Evolutionary conservation across 2,329 filamentous ascomycete species (phyloP).

Genomic region (Aspergillus persii): DNA sequence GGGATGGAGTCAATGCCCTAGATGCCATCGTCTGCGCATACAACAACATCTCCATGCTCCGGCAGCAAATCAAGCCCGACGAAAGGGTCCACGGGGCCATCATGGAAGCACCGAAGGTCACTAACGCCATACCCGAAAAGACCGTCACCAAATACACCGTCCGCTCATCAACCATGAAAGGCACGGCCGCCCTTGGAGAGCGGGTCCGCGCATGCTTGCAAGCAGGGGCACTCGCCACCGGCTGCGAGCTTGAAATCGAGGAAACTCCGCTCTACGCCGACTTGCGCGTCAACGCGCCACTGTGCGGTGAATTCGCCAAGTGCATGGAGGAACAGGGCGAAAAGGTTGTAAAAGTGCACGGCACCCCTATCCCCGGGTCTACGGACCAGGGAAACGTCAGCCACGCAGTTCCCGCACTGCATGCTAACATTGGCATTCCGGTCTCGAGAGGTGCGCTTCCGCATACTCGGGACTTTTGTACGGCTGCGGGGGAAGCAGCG

Average conservation of each 20-base stretch:
- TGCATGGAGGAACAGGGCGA: neutral
- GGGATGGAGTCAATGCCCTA: conserved; percentile 56
- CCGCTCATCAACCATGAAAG: neutral
- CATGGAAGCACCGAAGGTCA: conserved; percentile 51
- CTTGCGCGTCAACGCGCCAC: neutral
- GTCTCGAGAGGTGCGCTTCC: neutral
- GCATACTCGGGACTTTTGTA: neutral
- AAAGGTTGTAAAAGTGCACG: neutral
- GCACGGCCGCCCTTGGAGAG: neutral
- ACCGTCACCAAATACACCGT: neutral
- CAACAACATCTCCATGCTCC: conserved; percentile 46
- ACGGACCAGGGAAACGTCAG: neutral
- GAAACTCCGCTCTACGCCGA: neutral
- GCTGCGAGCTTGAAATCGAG: neutral
- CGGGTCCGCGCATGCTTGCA: neutral
- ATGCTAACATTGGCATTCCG: neutral
- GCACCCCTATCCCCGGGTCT: neutral
- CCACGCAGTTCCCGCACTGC: neutral
- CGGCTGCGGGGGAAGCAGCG: neutral
- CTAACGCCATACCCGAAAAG: neutral
- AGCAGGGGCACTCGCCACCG: neutral
- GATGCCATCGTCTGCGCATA: conserved; percentile 51
- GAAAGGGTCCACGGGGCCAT: conserved; percentile 52
- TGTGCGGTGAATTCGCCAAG: neutral
- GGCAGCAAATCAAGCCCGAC: conserved; percentile 54